Evolutionary conservation across 2,329 filamentous ascomycete genomes (phyloP), one percentile per base, ranked within the genome.

Genomic region (Botrytis elliptica): DNA sequence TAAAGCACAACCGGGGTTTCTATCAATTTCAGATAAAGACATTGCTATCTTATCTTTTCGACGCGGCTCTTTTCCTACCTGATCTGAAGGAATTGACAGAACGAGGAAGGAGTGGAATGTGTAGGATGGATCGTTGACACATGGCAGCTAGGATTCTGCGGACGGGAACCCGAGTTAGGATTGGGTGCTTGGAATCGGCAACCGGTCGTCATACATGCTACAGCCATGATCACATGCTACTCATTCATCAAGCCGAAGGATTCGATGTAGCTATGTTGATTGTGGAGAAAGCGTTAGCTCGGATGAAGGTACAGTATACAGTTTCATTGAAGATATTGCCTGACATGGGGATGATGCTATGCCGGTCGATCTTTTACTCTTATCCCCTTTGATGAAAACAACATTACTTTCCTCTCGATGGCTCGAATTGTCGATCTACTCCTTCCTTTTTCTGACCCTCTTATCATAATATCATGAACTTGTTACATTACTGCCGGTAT

Each of bases 101-200:
- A 42, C 40, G 25, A 64, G 38, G 8, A 42, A 64, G 12, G n/a
- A 18, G 62, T 64, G 8, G 38, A 64, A 63, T 36, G 36, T n/a
- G 36, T 40, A n/a, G 16, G 18, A 44, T 44, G 62, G 25, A 22
- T 18, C 16, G 25, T 64, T 42, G 38, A 10, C 62, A 44, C 62
- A 64, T 64, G 62, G 62, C 18, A 64, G 16, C 40, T 40, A 40
- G 38, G 38, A 44, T 64, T 64, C n/a, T 20, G 25, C n/a, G 62
- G 38, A 29, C 62, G 62, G 62, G 38, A 64, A 64, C 62, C 62
- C 25, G 62, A 64, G 62, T 64, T 42, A 10, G n/a, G 38, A 64
- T 29, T n/a, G 62, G 38, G 25, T 57, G n/a, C n/a, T 57, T 18
- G 25, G 2, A 42, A 64, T 29, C 52, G 52, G 38, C 3, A 64